A percentile compares a stretch with the other conserved stretches of the same genome.
These are phyloP conservation scores for Crithidia bombi DNA, from an alignment of 208 protist species.

Conservation along the genomic window DNA sequence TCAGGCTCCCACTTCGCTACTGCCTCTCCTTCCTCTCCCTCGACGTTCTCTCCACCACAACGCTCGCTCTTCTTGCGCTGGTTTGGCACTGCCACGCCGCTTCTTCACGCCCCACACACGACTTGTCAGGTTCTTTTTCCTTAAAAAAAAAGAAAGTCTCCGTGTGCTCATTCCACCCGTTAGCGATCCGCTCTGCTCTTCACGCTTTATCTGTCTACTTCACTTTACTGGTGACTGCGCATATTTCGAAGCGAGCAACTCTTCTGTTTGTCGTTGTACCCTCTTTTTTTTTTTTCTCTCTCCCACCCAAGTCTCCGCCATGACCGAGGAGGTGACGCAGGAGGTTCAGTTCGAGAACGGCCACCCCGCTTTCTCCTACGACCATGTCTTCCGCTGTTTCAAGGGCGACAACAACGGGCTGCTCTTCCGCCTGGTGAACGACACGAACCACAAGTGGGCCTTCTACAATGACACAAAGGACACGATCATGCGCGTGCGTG, in stretches of 20 bases:
- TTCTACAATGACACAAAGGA: conserved; percentile 73
- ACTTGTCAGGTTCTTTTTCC: not conserved
- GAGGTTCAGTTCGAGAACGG: conserved; percentile 33
- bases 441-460: conserved; percentile 42
- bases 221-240: too few relatives aligned
- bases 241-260: too few relatives aligned
- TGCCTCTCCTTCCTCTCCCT: too few relatives aligned
- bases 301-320: conserved; percentile 17
- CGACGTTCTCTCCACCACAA: not conserved
- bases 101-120: not conserved
- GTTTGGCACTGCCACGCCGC: not conserved
- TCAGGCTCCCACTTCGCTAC: too few relatives aligned
- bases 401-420: conserved; percentile 38
- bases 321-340: conserved; percentile 30
- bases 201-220: too few relatives aligned
- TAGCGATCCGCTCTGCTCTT: too few relatives aligned
- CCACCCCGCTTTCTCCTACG: conserved; percentile 29
- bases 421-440: conserved; percentile 61
- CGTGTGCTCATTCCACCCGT: too few relatives aligned
- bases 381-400: conserved; percentile 68
- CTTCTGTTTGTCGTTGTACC: too few relatives aligned
- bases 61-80: not conserved
- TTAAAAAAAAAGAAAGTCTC: too few relatives aligned
- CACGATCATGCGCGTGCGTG: conserved; percentile 39
- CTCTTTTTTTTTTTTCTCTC: conserved; percentile 5